Evolutionary conservation across 2,329 filamentous ascomycete genomes (phyloP).

Genomic region (Aspergillus aculeatinus): DNA sequence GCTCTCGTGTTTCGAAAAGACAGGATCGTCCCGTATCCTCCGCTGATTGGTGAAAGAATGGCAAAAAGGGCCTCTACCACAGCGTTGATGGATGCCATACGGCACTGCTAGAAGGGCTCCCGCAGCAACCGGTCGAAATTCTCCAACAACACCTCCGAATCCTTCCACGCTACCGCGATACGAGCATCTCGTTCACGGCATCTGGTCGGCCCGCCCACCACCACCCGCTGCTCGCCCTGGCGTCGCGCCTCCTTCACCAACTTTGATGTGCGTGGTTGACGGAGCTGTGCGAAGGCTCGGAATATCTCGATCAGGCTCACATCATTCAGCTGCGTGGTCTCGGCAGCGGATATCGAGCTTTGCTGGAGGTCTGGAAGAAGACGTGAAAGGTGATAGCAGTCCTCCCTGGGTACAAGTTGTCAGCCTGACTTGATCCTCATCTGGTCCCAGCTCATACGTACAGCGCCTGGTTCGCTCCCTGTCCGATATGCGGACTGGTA

Average conservation of each 20-base stretch:
- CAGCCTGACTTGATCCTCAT: background rate
- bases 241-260: conserved; percentile 5
- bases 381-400: conserved; percentile 4
- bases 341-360: no score
- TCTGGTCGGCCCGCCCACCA: background rate
- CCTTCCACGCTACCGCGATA: background rate
- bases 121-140: background rate
- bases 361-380: background rate
- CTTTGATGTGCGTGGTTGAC: conserved; percentile 1
- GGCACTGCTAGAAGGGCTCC: background rate
- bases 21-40: no score
- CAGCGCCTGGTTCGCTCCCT: conserved; percentile 11
- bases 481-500: conserved; percentile 8
- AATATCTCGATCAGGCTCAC: background rate
- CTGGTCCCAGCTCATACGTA: background rate
- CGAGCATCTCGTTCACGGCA: conserved; percentile 4
- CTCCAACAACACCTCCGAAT: background rate
- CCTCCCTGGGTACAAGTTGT: background rate
- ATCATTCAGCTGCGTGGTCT: background rate
- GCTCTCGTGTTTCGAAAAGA: no score
- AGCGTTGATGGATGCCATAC: no score
- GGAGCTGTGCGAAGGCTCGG: background rate
- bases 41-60: no score
- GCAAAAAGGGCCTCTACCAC: no score
- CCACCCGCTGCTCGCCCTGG: conserved; percentile 3